Base-by-base conservation (phyloP, 2,329 filamentous ascomycete species). In the Ampelomyces quisqualis region DNA sequence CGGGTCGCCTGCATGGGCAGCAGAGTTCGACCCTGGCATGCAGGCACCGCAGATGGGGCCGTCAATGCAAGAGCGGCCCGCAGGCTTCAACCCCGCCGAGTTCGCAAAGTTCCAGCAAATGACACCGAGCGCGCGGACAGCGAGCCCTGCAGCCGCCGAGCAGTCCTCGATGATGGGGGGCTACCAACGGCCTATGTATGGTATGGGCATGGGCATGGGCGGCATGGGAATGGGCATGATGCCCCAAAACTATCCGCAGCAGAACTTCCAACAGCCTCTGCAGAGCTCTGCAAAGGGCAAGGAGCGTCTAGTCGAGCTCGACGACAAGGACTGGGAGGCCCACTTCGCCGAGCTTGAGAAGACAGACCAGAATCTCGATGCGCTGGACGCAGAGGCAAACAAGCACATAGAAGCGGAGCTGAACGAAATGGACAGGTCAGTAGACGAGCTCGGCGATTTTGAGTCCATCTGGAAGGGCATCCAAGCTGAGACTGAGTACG, bases 251-350 rank as follows among this genome's bases (percentile, higher is more conserved):
- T 68, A 47, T 60, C 69, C 62, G 11, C 69, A 68, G 9, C 71
- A 76, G 59, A 68, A 68, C 30, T 71, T 75, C 60, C 73, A 77
- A 53, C 58, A 59, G 47, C 69, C 69, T 23, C 61, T 70, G 43
- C 64, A 73, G 50, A 71, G 74, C 36, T 51, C 53, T 7, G 88
- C 86, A 44, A 97, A 97, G 67, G 90, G 87, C 26, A 95, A 94
- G 70, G 81, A 74, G 5, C 73, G 79, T 23, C 80, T 97, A 72
- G 85, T 97, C 9, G 93, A 97, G 72, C 79, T 97, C 17, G 89
- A 96, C 65, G 91, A 98, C 57, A 69, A 85, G 61, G 86, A 95
- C 63, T 97, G 93, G 93, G 91, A 97, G 70, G 88, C 90, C 58
- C 90, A 97, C 68, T 98, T 98, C 68, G 87, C 89, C 42, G 82